Conservation (phyloP, 768 basidiomycete species). For the Lactarius vividus region DNA sequence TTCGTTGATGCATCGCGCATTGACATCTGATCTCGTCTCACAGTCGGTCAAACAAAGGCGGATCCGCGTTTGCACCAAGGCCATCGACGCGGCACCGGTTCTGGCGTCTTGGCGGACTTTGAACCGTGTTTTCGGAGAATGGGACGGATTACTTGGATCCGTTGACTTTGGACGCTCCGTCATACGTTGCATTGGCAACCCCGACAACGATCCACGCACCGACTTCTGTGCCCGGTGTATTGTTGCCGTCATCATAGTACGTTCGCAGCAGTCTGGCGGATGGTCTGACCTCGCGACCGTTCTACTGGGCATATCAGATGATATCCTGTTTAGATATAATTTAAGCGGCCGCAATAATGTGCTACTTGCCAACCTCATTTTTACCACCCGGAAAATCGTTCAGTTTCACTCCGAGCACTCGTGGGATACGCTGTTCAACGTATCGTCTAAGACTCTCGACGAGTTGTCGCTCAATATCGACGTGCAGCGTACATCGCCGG, state of each 20-base stretch:
- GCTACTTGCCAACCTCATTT: conserved; percentile 10
- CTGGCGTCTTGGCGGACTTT: neutral
- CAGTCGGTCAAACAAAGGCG: neutral
- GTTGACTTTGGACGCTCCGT: neutral
- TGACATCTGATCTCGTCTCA: neutral
- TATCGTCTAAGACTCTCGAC: neutral
- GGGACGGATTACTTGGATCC: neutral
- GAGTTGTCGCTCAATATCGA: neutral
- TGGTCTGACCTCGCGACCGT: neutral
- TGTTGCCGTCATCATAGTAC: neutral
- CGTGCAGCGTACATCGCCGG: neutral
- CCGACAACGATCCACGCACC: neutral
- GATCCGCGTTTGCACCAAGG: neutral
- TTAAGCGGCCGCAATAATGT: neutral
- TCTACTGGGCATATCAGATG: conserved; percentile 6
- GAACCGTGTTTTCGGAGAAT: neutral
- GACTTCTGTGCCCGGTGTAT: conserved; percentile 5
- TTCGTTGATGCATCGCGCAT: neutral
- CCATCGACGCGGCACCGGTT: neutral
- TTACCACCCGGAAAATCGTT: neutral
- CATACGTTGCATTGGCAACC: neutral
- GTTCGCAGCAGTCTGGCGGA: neutral
- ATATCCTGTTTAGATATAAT: too few species aligned
- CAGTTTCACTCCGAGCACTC: neutral
- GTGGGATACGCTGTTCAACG: neutral